Evolutionary conservation across 352 stramenopile species (phyloP), one percentile per base, ranked within the genome.

Genomic region (Phytophthora idaei): DNA sequence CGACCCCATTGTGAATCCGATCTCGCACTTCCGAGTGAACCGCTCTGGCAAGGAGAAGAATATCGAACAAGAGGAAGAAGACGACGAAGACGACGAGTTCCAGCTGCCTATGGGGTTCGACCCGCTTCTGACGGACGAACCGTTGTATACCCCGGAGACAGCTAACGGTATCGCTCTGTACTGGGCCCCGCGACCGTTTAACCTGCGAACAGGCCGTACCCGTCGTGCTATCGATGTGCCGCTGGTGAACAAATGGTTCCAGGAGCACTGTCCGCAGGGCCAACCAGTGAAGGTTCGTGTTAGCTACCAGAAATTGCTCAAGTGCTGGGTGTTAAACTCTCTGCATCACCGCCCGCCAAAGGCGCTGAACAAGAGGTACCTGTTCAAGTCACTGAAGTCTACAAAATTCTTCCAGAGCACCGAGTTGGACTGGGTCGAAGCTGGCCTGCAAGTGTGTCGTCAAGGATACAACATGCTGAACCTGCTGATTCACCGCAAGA

Each of bases 361-460:
- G 76, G 91, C 94, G 41, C 82, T 99, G 57, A 98, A 97, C 72
- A 99, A 99, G 71, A 98, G 98, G 70, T 98, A 98, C 54, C 71
- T 99, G 25, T 99, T 99, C 79, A 98, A 98, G 77, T 98, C 94
- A 50, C 83, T 99, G 3, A 99, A 99, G 80, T 97, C 96, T 29
- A 99, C 98, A n/a, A 99, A 99, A 76, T 99, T 99, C 80, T 99
- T 99, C 81, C 98, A 99, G 65, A 98, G 95, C 57, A 99, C 98
- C 1, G 96, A 99, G 57, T 80, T 99, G 46, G 98, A 99, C 84
- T 99, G 98, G 98, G 98, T 99, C 5, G 97, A 99, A 79, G 97
- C 97, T 21, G 98, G 98, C 28, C 76, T 99, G 3, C 94, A 98
- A 76, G 96, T 99, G 5, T 99, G 97, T 75, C 89, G 97, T 27